Percentiles rank a stretch among this genome's conserved stretches.
phyloP scores from a whole-genome alignment of 2,329 filamentous ascomycete genomes.

The Metarhizium rileyi region DNA sequence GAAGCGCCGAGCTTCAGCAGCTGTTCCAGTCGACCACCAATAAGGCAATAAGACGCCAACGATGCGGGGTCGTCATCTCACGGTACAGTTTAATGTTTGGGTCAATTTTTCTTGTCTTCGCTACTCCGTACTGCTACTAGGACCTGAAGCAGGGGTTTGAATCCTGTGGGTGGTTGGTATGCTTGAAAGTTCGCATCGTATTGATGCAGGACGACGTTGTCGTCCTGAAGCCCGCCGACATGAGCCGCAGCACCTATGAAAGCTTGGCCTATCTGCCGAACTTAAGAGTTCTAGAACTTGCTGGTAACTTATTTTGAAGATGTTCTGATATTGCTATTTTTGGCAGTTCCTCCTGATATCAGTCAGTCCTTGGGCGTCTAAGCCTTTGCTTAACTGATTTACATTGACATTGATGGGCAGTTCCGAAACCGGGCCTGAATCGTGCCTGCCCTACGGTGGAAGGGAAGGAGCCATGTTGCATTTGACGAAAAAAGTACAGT shows the following conservation, averaged over 20 bases:
- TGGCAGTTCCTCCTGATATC: neutral
- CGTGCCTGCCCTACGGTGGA: no score
- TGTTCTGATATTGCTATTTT: neutral
- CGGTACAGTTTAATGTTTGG: neutral
- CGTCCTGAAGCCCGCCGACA: neutral
- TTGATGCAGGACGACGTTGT: neutral
- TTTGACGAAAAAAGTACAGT: no score
- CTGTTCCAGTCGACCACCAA: conserved; percentile 17
- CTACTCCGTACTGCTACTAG: neutral
- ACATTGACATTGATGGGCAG: no score
- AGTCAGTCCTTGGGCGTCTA: no score
- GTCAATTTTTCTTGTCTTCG: neutral
- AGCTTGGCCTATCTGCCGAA: neutral
- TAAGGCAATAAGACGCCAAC: conserved; percentile 8
- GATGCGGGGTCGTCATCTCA: neutral
- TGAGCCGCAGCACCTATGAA: neutral
- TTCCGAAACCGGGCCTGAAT: no score
- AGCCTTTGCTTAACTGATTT: no score
- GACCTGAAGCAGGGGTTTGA: neutral
- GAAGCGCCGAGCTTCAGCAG: conserved; percentile 20
- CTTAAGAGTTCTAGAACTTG: no score
- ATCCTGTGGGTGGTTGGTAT: neutral
- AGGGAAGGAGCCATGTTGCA: no score
- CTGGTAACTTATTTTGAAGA: no score
- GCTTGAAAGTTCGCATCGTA: neutral